Evolutionary conservation across 176 grass and related monocot genomes (phyloP), one percentile per base, ranked within the genome.

Genomic region (Pontederia paniculata): DNA sequence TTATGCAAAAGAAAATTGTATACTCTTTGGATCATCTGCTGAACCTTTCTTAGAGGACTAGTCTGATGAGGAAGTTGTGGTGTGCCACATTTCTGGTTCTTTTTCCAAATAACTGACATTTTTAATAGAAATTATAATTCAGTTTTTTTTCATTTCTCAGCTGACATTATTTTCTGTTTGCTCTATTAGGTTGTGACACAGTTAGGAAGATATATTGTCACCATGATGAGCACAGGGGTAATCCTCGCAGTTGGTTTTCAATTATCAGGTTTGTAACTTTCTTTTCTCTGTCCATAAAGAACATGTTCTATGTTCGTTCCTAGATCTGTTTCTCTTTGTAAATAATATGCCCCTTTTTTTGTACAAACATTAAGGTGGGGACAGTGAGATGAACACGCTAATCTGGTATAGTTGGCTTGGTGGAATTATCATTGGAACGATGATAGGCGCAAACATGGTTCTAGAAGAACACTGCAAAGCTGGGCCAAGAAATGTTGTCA

Each of bases 361-460:
- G 41, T 10, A 57, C 48, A 44, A 42, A 19, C 61, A 63, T 82
- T 54, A 72, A 98, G 94, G 94, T 46, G 87, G 83, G 51, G 83
- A 98, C 63, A 78, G 74, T 73, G 77, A 88, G 67, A 85, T 90
- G 74, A 74, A 93, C 21, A 81, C 70, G 42, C 72, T 98, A 42
- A 93, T 98, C 73, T 98, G 94, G 94, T 98, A 98, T 79, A 88
- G 94, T 81, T 98, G 94, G 94, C 80, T 98, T 49, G 94, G 94
- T 25, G 94, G 94, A 37, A 73, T 98, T 77, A 93, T 98, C 55
- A 91, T 93, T 10, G 94, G 94, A 48, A 82, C 94, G 25, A 98
- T 98, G 94, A 75, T 88, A 58, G 94, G 87, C 23, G 63, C 94
- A 52, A 93, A 98, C 61, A 78, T 72, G 80, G 94, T 93, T 58